Percentiles rank a stretch among this genome's conserved stretches.
Evolutionary conservation across 192 early-diverging fungal species (phyloP).

Genomic region (Rhizophagus sp.): DNA sequence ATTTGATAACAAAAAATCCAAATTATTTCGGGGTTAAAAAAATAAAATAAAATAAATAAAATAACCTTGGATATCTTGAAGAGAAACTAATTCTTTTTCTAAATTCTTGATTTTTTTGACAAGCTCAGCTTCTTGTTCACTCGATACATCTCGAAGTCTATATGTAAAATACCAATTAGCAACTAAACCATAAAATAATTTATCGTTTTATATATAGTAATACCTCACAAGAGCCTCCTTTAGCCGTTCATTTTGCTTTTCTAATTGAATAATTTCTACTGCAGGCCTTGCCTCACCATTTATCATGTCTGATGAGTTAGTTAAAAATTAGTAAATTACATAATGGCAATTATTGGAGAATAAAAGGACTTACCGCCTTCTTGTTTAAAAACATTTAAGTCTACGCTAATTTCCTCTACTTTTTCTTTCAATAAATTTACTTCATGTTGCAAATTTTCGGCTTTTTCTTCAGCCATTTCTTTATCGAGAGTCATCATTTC

Average conservation of each 20-base stretch:
- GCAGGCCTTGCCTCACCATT: conserved; percentile 42
- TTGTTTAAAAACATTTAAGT: conserved; percentile 65
- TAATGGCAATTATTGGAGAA: neutral
- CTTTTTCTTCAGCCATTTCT: conserved; percentile 88
- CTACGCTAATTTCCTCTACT: conserved; percentile 73
- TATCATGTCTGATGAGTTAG: neutral
- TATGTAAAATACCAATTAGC: conserved; percentile 1
- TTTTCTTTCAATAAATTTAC: conserved; percentile 72
- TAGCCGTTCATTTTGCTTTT: conserved; percentile 83
- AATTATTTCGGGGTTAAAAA: no score
- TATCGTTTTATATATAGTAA: neutral
- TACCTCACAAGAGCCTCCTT: conserved; percentile 84
- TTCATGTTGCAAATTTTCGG: conserved; percentile 76
- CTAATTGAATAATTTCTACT: conserved; percentile 66
- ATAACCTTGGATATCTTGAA: conserved; percentile 59
- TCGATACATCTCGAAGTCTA: conserved; percentile 77
- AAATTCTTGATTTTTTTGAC: conserved; percentile 62
- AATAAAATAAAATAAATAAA: neutral
- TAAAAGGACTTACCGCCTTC: conserved; percentile 49
- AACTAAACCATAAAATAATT: neutral
- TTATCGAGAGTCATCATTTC: conserved; percentile 89
- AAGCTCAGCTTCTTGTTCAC: conserved; percentile 69
- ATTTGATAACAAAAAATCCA: no score
- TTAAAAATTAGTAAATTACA: neutral
- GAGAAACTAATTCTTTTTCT: conserved; percentile 65